Evolutionary conservation across 2,329 filamentous ascomycete species (phyloP), one percentile per base, ranked within the genome.

Genomic region (Trichoderma sp.): DNA sequence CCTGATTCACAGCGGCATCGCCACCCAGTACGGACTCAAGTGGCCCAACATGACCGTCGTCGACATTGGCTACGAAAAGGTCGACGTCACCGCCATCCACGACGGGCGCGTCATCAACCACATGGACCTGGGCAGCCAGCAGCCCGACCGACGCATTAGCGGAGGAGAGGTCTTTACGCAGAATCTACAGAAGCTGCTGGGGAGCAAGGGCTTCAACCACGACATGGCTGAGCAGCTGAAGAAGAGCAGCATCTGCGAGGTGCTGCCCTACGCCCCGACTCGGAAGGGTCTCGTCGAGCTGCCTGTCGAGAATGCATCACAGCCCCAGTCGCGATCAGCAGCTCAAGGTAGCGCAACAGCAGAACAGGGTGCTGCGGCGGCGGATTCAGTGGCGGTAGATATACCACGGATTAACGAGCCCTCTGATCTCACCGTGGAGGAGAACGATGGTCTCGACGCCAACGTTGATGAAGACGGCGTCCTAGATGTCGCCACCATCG

Each of bases 1-100:
- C 73, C 85, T 98, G 70, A 90, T 99, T 82, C 92, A 98, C 79
- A 91, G 93, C 73, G 94, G 92, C 3, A 81, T 96, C 56, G 94
- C 95, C 29, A 91, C 93, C 1, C 90, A 95, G 67, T 98, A 96
- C 75, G 94, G 93, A 12, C 86, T 93, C 34, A 88, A 87, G 77
- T 86, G 84, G 82, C 85, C 89, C 35, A 93, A 88, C 73, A 90
- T 95, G 74, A 95, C 93, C 0, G 87, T 99, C 22, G 85, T 99
- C 27, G 95, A 99, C 77, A 91, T 99, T 69, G 95, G 95, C 12
- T 92, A 89, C 77, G 89, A 92, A 74, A 98, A 98, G 81, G 92
- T 94, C 27, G 94, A 99, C 74, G 87, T 99, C 22, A 97, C 93
- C 1, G 94, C 94, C 67, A 89, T 99, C 59, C 89, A 90, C 68